Base-by-base conservation (phyloP, 495 filamentous ascomycete species). In the Tuber indicum region DNA sequence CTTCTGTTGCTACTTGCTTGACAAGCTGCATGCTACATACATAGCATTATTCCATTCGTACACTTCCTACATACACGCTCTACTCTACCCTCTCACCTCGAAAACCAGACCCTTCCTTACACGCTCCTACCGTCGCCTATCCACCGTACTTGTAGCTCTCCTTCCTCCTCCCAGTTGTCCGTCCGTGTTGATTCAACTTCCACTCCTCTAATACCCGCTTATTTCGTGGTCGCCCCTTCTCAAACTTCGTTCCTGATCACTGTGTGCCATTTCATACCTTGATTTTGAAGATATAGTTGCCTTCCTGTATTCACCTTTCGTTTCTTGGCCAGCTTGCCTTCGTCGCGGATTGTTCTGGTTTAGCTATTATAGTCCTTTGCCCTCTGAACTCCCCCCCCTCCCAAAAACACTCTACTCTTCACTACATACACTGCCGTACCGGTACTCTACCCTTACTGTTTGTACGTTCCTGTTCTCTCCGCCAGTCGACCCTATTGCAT, bases 211-310 rank as follows among this genome's bases (percentile, higher is more conserved):
- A 44, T 77, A 21, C 71, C 46, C 62, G 45, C 73, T 41, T 36
- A 41, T 47, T 74, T 76, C 47, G 32, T 74, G 26, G 70, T 47
- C 75, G 78, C 71, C 77, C 47, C 52, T 76, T 72, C 66, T 75
- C 79, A 46, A 78, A 78, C 83, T 75, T 70, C 81, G 77, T 77
- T 80, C 79, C 79, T 81, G 72, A 72, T 76, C 75, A 75, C 78
- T 78, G 81, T 72, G 75, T 79, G 73, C 77, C 78, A 26, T 36
- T 66, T 66, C 17, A 36, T 32, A 66, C 32, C 58, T 66, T 66
- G 58, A 36, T 66, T 2, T 66, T 16, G 6, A 66, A 36, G 58
- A 66, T 66, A 66, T 66, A 66, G 12, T 17, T 19, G 14, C 58
- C 58, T 66, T 66, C 58, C 36, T 66, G 58, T 66, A 66, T 66